Percentiles rank a stretch among this genome's conserved stretches.
These are phyloP conservation scores for Trichomonas gallinae DNA, from an alignment of 208 protist species.

Conservation along the genomic window DNA sequence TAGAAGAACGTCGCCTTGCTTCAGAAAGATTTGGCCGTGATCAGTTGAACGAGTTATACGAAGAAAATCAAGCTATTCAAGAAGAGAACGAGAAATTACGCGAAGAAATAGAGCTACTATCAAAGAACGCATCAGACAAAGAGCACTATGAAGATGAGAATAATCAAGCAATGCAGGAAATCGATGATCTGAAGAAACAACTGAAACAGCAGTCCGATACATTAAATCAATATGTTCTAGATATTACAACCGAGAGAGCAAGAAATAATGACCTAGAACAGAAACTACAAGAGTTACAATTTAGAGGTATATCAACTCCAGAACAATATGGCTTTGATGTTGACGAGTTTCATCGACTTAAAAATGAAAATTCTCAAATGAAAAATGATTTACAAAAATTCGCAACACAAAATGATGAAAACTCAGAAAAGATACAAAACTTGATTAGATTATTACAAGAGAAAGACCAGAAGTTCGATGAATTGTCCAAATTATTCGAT, in stretches of 20 bases:
- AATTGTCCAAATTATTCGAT: not conserved
- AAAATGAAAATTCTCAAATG: not conserved
- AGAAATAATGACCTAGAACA: not conserved
- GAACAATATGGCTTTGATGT: not conserved
- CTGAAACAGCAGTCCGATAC: not conserved
- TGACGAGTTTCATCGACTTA: not conserved
- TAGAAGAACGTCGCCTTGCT: not conserved
- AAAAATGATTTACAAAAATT: not conserved
- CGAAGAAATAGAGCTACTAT: not conserved
- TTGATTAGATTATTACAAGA: not conserved
- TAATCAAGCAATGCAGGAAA: not conserved
- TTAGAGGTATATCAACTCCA: not conserved
- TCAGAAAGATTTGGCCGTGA: not conserved
- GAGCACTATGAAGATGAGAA: not conserved
- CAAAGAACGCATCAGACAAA: not conserved
- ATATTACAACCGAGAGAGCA: not conserved
- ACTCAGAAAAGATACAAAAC: not conserved
- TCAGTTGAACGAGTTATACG: not conserved
- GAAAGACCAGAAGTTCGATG: not conserved
- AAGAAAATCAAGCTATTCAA: not conserved
- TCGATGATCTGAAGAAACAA: not conserved
- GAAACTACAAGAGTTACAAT: not conserved
- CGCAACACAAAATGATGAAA: not conserved
- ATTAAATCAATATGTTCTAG: not conserved
- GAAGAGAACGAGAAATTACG: not conserved